Evolutionary conservation across 1,139 yeast species (phyloP).

Genomic region (Geotrichum australiense): DNA sequence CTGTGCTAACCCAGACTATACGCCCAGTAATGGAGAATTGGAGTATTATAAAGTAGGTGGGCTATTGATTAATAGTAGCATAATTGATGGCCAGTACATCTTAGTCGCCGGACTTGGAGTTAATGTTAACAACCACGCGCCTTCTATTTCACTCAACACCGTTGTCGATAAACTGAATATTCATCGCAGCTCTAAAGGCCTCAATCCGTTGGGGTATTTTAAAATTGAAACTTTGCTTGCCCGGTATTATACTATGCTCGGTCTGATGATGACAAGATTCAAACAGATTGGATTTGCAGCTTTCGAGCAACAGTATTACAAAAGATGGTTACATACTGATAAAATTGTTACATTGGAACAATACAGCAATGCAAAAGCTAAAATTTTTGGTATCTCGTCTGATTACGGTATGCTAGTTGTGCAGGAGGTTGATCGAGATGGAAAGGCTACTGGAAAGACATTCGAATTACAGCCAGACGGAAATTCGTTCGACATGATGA

Average conservation of each 20-base stretch:
- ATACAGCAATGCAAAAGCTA: slow-evolving; percentile 50
- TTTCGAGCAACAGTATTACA: slow-evolving; percentile 67
- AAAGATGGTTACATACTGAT: slow-evolving; percentile 75
- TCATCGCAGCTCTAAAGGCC: slow-evolving; percentile 40
- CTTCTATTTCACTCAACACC: slow-evolving; percentile 79
- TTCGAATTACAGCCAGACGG: slow-evolving; percentile 93
- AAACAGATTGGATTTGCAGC: slow-evolving; percentile 57
- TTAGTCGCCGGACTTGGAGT: slow-evolving; percentile 78
- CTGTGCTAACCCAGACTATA: slow-evolving; percentile 49
- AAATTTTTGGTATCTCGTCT: slow-evolving; percentile 69
- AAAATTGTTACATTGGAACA: slow-evolving; percentile 50
- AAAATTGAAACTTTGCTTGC: slow-evolving; percentile 65
- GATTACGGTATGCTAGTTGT: slow-evolving; percentile 82
- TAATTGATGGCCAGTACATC: slow-evolving; percentile 48
- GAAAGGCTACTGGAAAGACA: slow-evolving; percentile 40
- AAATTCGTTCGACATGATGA: slow-evolving; percentile 91
- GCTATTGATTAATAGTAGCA: slow-evolving; percentile 72
- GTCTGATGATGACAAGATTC: slow-evolving; percentile 54
- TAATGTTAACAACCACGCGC: slow-evolving; percentile 79
- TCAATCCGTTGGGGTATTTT: slow-evolving; percentile 30
- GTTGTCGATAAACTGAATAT: slow-evolving; percentile 51
- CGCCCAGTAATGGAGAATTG: neutral
- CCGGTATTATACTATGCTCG: slow-evolving; percentile 56
- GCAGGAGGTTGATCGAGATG: slow-evolving; percentile 46
- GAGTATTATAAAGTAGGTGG: slow-evolving; percentile 74